phyloP scores from a whole-genome alignment of 1,284 basidiomycete genomes.

The Microbotryum lychnidis-dioicae region DNA sequence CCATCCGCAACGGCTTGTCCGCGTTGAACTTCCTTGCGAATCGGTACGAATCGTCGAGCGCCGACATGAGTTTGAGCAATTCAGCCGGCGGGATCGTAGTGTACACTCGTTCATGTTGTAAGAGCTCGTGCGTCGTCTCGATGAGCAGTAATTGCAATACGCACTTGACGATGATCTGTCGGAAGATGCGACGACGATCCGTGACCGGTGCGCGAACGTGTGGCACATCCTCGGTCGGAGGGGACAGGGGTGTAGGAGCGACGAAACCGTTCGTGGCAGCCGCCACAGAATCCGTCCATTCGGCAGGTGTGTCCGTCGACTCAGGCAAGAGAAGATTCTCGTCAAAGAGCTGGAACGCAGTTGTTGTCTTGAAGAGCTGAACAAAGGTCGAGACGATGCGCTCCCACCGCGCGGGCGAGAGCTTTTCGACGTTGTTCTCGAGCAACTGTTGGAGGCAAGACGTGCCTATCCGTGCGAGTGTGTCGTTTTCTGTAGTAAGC shows the following conservation, averaged over 20 bases:
- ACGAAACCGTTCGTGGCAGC: conserved; percentile 51
- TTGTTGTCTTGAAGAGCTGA: conserved; percentile 92
- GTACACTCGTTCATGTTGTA: conserved; percentile 88
- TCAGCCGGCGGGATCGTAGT: conserved; percentile 88
- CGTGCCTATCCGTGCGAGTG: conserved; percentile 92
- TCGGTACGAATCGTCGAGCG: conserved; percentile 92
- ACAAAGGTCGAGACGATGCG: conserved; percentile 88
- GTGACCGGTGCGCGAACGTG: conserved; percentile 45
- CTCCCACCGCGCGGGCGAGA: conserved; percentile 81
- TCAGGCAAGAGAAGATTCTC: conserved; percentile 58
- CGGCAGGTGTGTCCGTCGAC: conserved; percentile 43
- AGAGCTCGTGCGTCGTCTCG: conserved; percentile 91
- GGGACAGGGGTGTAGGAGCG: conserved; percentile 68
- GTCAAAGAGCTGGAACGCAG: conserved; percentile 94
- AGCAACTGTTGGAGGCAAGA: conserved; percentile 94
- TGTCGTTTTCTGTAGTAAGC: conserved; percentile 75
- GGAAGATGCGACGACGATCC: conserved; percentile 76
- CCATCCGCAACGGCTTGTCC: conserved; percentile 92
- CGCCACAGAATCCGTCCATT: conserved; percentile 13
- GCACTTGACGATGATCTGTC: conserved; percentile 99
- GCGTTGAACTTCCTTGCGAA: conserved; percentile 98
- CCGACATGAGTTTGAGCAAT: conserved; percentile 82
- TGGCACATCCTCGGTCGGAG: conserved; percentile 33
- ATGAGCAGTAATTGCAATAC: conserved; percentile 94
- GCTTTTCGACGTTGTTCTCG: conserved; percentile 85